Evolutionary conservation across 2,329 filamentous ascomycete genomes (phyloP).

Genomic region (Nemania diffusa): DNA sequence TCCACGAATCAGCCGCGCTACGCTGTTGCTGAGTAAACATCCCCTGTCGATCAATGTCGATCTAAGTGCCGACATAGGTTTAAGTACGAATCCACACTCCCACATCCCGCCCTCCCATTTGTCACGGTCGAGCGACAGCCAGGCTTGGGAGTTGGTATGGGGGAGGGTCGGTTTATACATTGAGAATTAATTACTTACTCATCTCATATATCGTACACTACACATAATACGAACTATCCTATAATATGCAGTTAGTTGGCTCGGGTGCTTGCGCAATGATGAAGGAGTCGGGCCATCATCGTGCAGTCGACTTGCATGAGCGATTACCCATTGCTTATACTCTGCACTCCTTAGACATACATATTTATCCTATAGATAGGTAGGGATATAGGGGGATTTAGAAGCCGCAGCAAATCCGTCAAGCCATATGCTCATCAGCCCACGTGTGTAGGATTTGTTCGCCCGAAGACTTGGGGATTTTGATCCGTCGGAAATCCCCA

Average conservation of each 20-base stretch:
- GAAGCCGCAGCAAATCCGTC: slow-evolving; percentile 12
- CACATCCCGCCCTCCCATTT: slow-evolving; percentile 22
- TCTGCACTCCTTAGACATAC: slow-evolving; percentile 1
- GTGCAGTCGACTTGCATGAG: not conserved
- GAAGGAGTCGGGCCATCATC: not conserved
- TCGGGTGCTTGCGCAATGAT: not conserved
- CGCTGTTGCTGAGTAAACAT: slow-evolving; percentile 22
- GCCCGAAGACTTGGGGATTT: not conserved
- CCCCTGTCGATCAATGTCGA: slow-evolving; percentile 31
- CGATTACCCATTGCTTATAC: not conserved
- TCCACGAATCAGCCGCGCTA: slow-evolving; percentile 20
- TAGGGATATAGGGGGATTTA: not conserved
- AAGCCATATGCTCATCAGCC: slow-evolving; percentile 20
- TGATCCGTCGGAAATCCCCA: slow-evolving; percentile 2
- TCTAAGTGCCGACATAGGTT: slow-evolving; percentile 29
- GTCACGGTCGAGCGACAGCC: slow-evolving; percentile 2
- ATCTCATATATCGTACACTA: not conserved
- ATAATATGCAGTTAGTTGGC: not conserved
- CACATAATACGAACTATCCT: not conserved
- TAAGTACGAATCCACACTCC: slow-evolving; percentile 4
- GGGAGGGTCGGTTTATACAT: slow-evolving; percentile 23
- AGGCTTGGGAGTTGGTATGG: slow-evolving; percentile 17
- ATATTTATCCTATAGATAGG: not conserved
- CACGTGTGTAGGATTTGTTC: slow-evolving; percentile 13
- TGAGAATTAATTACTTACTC: slow-evolving; percentile 21